These are phyloP conservation scores for Cyclostephanos tholiformis DNA, from an alignment of 108 stramenopile species.

Conservation along the genomic window DNA sequence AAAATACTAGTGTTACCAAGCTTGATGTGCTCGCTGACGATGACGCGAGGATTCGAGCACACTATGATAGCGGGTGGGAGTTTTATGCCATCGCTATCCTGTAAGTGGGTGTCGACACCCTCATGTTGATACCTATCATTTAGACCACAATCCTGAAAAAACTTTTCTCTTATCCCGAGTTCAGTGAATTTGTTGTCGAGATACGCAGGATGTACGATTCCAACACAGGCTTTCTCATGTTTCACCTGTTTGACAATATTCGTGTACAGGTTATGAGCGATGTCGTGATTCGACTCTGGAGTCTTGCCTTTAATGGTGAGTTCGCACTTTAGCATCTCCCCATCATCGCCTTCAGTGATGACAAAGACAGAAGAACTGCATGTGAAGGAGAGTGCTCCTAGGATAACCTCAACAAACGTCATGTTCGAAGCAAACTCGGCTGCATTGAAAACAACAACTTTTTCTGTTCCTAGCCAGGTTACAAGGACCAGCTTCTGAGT, in stretches of 20 bases:
- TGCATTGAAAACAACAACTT: too few species aligned
- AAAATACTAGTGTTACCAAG: too few species aligned
- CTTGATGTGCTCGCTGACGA: too few species aligned
- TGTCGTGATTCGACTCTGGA: not conserved
- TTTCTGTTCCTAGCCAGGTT: too few species aligned
- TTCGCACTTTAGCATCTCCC: conserved; percentile 1
- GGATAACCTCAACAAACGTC: not conserved
- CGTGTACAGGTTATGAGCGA: not conserved
- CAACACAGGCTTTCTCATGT: not conserved
- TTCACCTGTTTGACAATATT: conserved; percentile 6
- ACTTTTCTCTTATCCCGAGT: not conserved
- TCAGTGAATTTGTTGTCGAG: not conserved
- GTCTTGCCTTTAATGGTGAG: conserved; percentile 4
- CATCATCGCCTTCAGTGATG: conserved; percentile 1
- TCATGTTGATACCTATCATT: conserved; percentile 6
- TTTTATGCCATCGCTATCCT: conserved; percentile 4
- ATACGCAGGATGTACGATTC: conserved; percentile 1
- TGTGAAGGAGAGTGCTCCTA: conserved; percentile 5
- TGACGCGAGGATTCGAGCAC: too few species aligned
- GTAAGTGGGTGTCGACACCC: conserved; percentile 7
- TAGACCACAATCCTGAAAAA: not conserved
- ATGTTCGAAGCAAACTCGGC: conserved; percentile 4
- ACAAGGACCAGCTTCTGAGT: too few species aligned
- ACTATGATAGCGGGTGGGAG: not conserved
- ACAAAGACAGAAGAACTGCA: conserved; percentile 1